phyloP scores from a whole-genome alignment of 805 yeast species.

The Metschnikowia koreensis region DNA sequence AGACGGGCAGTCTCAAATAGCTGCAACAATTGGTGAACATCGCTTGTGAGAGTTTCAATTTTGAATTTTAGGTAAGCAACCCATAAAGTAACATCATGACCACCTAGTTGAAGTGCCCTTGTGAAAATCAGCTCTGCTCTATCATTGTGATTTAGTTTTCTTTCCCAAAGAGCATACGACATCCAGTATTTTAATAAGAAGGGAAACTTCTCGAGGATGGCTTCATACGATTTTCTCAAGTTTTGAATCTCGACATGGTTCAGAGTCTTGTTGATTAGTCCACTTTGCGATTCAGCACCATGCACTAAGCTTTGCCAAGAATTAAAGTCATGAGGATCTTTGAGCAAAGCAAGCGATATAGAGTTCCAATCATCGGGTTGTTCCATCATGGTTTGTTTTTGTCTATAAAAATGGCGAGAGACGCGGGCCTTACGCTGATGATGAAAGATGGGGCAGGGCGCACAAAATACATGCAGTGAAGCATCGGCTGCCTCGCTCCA shows the following conservation, averaged over 20 bases:
- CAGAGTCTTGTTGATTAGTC: conserved; percentile 35
- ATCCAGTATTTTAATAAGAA: conserved; percentile 55
- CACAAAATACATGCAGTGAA: not conserved
- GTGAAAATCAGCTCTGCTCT: conserved; percentile 29
- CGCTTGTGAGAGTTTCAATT: conserved; percentile 29
- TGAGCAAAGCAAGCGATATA: conserved; percentile 29
- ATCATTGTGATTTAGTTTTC: conserved; percentile 42
- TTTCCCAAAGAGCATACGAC: conserved; percentile 50
- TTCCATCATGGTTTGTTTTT: not conserved
- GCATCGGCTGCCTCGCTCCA: not conserved
- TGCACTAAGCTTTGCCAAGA: conserved; percentile 39
- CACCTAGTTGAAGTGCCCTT: conserved; percentile 31
- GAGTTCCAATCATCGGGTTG: conserved; percentile 12
- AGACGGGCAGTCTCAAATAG: conserved; percentile 48
- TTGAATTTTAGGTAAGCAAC: conserved; percentile 43
- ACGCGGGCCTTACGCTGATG: not conserved
- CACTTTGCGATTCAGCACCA: conserved; percentile 28
- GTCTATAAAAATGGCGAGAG: not conserved
- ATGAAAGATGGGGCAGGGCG: not conserved
- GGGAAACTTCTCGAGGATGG: conserved; percentile 49
- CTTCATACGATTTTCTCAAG: conserved; percentile 40
- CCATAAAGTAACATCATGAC: conserved; percentile 54
- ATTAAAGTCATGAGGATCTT: conserved; percentile 33
- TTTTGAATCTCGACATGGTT: conserved; percentile 26
- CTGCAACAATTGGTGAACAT: conserved; percentile 28